phyloP scores from a whole-genome alignment of 2,329 filamentous ascomycete genomes.

The Aureobasidium musti region DNA sequence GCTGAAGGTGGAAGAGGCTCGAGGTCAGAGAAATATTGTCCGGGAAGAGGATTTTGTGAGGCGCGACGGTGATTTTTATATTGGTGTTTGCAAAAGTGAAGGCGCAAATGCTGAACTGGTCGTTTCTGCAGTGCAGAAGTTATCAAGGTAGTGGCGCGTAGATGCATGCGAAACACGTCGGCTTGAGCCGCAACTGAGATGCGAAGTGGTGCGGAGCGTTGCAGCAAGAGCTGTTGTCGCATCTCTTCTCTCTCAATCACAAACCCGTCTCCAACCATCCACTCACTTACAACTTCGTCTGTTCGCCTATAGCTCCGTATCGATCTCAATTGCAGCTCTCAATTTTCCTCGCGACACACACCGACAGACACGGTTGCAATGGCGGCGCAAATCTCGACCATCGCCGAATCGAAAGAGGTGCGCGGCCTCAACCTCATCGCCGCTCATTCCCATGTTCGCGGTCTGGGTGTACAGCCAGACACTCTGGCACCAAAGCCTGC shows the following conservation, averaged over 20 bases:
- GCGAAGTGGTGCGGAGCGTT: conserved; percentile 14
- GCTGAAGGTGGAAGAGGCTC: neutral
- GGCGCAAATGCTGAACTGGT: neutral
- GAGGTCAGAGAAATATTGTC: neutral
- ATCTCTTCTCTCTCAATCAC: conserved; percentile 10
- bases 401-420: conserved; percentile 94
- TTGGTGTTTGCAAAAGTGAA: neutral
- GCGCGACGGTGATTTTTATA: too few relatives aligned
- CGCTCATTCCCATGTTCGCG: conserved; percentile 96
- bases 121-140: neutral
- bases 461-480: conserved; percentile 88
- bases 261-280: neutral
- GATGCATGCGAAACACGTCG: neutral
- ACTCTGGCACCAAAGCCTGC: conserved; percentile 81
- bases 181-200: conserved; percentile 13
- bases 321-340: neutral
- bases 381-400: conserved; percentile 63
- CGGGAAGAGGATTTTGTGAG: neutral
- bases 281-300: neutral
- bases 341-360: neutral
- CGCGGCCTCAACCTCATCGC: conserved; percentile 96
- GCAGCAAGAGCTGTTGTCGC: conserved; percentile 8
- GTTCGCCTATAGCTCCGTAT: neutral
- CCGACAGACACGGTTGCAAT: neutral
- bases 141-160: neutral